A percentile compares a stretch with the other conserved stretches of the same genome.
Evolutionary conservation across 2,329 filamentous ascomycete genomes (phyloP).

Genomic region (Botrytis byssoidea): DNA sequence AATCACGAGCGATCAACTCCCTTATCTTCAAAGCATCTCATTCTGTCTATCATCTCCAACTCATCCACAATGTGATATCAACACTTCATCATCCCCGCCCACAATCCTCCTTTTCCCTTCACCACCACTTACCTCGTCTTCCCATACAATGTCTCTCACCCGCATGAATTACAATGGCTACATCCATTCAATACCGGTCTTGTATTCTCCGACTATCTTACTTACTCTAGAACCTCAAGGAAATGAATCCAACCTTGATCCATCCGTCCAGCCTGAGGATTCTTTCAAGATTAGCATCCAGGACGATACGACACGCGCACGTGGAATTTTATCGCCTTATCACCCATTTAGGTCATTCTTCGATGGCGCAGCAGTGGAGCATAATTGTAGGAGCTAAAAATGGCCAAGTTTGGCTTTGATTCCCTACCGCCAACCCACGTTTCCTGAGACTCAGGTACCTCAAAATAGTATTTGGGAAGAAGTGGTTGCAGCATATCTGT

Average conservation of each 20-base stretch:
- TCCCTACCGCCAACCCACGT: conserved; percentile 7
- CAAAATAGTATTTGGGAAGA: conserved; percentile 2
- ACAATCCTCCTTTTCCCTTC: conserved; percentile 4
- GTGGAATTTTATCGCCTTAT: conserved; percentile 7
- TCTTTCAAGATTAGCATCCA: not conserved
- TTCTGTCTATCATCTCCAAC: not conserved
- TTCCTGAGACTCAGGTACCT: not conserved
- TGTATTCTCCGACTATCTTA: conserved; percentile 8
- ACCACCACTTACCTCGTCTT: not conserved
- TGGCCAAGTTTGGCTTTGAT: not conserved
- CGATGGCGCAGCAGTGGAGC: conserved; percentile 10
- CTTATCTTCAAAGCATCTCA: not conserved
- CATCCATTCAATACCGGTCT: conserved; percentile 18
- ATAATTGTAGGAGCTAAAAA: conserved; percentile 1
- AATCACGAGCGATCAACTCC: too few relatives aligned
- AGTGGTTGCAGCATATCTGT: not conserved
- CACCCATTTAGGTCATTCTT: not conserved
- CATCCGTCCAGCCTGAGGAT: not conserved
- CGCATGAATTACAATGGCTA: conserved; percentile 1
- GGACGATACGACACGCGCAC: conserved; percentile 4
- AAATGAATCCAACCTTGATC: conserved; percentile 8
- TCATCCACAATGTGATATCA: not conserved
- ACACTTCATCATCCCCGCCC: not conserved
- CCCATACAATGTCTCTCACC: conserved; percentile 1
- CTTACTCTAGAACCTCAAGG: not conserved